phyloP scores from a whole-genome alignment of 2,329 filamentous ascomycete genomes.

The Paraphoma chrysanthemicola region DNA sequence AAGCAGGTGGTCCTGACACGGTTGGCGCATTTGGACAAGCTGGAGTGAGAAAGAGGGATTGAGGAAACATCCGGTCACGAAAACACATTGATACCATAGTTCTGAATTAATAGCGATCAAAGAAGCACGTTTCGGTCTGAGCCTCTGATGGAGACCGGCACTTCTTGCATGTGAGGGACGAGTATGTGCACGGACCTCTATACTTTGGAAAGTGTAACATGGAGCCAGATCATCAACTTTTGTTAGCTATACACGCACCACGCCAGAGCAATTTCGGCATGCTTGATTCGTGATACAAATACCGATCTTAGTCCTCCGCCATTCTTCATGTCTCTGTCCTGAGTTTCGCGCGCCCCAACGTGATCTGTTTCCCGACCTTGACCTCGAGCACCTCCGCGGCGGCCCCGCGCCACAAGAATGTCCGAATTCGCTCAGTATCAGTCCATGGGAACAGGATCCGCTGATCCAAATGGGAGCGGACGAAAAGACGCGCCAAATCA shows the following conservation, averaged over 20 bases:
- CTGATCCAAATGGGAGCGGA: slow-evolving; percentile 35
- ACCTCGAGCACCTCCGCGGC: slow-evolving; percentile 14
- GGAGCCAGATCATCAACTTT: slow-evolving; percentile 40
- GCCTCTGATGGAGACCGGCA: background rate
- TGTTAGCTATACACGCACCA: slow-evolving; percentile 13
- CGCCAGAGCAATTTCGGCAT: slow-evolving; percentile 12
- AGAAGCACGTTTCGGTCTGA: background rate
- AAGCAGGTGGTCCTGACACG: slow-evolving; percentile 96
- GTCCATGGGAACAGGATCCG: slow-evolving; percentile 39
- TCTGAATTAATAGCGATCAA: background rate
- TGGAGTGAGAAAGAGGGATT: slow-evolving; percentile 72
- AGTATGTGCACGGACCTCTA: slow-evolving; percentile 20
- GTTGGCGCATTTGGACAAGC: slow-evolving; percentile 92
- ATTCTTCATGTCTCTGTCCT: slow-evolving; percentile 13
- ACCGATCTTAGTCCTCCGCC: slow-evolving; percentile 15
- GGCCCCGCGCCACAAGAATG: slow-evolving; percentile 41
- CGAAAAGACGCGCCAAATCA: slow-evolving; percentile 40
- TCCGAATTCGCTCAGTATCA: slow-evolving; percentile 49
- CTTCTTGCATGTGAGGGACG: slow-evolving; percentile 23
- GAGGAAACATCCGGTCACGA: background rate
- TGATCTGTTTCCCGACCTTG: slow-evolving; percentile 1
- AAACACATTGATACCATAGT: background rate
- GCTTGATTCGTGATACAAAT: slow-evolving; percentile 31
- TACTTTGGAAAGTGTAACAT: slow-evolving; percentile 28
- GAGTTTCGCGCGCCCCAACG: slow-evolving; percentile 16